Base-by-base conservation (phyloP, 305 asterid genomes). In the Caryopteris hybrid region DNA sequence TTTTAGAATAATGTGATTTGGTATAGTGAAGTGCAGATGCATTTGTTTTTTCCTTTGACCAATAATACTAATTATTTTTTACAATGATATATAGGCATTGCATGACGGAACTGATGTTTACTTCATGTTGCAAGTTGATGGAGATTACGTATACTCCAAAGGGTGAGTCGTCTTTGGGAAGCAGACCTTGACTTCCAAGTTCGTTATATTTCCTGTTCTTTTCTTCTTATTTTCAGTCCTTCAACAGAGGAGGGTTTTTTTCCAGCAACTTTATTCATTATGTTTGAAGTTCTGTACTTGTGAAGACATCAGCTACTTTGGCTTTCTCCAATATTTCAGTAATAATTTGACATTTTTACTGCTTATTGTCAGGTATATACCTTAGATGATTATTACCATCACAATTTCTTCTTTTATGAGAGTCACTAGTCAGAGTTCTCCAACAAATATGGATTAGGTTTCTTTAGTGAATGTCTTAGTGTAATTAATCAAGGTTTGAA, bases 51-150 rank as follows among this genome's bases (percentile, higher is more conserved):
- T n/a, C n/a, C n/a, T n/a, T n/a, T n/a, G n/a, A n/a, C n/a, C n/a
- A n/a, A n/a, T n/a, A n/a, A n/a, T n/a, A n/a, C n/a, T 0, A 27
- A 39, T 22, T 55, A 41, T 59, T 14, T 27, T 52, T 70, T 14
- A 14, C 64, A 55, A 51, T 55, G 57, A 29, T 36, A 8, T 60
- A 22, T 74, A 89, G 96, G 92, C 95, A 60, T 79, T 85, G 84
- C 96, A 89, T 59, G 96, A 89, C 57, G 96, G 96, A 56, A 71
- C 76, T 59, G 83, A 87, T 73, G 74, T 87, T 23, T 86, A 72
- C 84, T 89, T 87, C 73, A 59, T 87, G 86, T 74, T 87, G 92
- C 85, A 89, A 87, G 86, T 89, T 36, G 86, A 71, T 71, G 96
- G 96, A 61, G 81, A 82, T 31, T 89, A 85, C 69, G 82, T 64